Conservation (phyloP, 1,284 basidiomycete genomes). For the Irpex lacteus region DNA sequence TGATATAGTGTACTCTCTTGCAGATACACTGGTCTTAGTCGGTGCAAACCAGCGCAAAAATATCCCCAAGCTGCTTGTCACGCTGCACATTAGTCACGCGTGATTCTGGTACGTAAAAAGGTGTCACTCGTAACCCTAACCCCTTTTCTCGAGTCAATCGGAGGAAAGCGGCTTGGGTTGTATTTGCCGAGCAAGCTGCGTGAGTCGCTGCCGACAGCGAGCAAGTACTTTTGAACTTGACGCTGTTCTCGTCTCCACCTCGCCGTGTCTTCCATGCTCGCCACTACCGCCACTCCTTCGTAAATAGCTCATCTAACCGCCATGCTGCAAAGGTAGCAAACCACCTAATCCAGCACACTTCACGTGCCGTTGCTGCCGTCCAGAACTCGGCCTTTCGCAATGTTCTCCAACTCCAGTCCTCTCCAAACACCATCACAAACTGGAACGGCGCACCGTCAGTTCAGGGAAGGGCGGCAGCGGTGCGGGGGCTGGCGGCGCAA, state of each 20-base stretch:
- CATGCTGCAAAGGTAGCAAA: constrained; percentile 80
- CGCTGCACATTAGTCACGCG: too few species aligned
- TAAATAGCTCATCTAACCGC: background rate
- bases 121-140: background rate
- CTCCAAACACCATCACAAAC: constrained; percentile 36
- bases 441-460: constrained; percentile 50
- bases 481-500: constrained; percentile 61
- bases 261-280: background rate
- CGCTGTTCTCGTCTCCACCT: background rate
- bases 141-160: background rate
- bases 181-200: background rate
- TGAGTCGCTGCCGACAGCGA: background rate
- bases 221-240: background rate
- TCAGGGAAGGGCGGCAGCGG: constrained; percentile 54
- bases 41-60: too few species aligned
- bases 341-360: constrained; percentile 68
- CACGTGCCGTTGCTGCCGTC: constrained; percentile 69
- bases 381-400: constrained; percentile 73
- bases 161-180: background rate
- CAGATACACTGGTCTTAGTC: too few species aligned
- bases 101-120: too few species aligned
- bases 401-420: constrained; percentile 65
- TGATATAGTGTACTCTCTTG: too few species aligned
- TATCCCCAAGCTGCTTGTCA: too few species aligned
- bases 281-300: background rate